Conservation (phyloP, 179 eudicot genomes). For the Drosera spatulata region DNA sequence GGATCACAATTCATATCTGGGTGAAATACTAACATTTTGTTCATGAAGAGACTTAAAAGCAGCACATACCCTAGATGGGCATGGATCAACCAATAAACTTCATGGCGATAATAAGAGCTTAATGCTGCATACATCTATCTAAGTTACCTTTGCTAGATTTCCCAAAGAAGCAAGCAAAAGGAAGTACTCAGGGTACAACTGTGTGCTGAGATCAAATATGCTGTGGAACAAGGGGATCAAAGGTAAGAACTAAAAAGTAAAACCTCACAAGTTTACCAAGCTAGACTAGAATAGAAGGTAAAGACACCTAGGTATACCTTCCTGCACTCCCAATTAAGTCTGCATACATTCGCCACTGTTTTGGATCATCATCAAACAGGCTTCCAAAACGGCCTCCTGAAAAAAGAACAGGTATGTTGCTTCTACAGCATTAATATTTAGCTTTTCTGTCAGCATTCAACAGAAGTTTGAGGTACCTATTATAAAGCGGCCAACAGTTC, state of each 20-base stretch:
- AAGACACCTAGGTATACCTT: constrained; percentile 29
- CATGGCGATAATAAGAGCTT: background rate
- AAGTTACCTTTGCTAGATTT: constrained; percentile 79
- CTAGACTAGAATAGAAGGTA: background rate
- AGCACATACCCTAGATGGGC: no score
- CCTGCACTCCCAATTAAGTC: constrained; percentile 98
- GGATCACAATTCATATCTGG: no score
- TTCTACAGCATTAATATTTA: constrained; percentile 10
- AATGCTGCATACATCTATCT: background rate
- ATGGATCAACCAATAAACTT: no score
- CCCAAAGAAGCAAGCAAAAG: constrained; percentile 90
- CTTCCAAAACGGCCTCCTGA: constrained; percentile 86
- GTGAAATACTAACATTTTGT: no score
- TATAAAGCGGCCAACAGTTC: constrained; percentile 91
- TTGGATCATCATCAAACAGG: constrained; percentile 94
- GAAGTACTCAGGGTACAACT: constrained; percentile 66
- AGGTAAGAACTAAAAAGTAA: background rate
- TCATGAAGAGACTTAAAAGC: background rate
- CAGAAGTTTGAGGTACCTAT: constrained; percentile 51
- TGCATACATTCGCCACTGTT: constrained; percentile 97
- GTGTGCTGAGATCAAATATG: constrained; percentile 86
- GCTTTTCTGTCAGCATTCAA: constrained; percentile 10
- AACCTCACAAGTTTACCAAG: background rate
- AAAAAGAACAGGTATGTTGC: constrained; percentile 17
- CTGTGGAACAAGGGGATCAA: constrained; percentile 25